Evolutionary conservation across 495 filamentous ascomycete species (phyloP), one percentile per base, ranked within the genome.

Genomic region (Tuber indicum): DNA sequence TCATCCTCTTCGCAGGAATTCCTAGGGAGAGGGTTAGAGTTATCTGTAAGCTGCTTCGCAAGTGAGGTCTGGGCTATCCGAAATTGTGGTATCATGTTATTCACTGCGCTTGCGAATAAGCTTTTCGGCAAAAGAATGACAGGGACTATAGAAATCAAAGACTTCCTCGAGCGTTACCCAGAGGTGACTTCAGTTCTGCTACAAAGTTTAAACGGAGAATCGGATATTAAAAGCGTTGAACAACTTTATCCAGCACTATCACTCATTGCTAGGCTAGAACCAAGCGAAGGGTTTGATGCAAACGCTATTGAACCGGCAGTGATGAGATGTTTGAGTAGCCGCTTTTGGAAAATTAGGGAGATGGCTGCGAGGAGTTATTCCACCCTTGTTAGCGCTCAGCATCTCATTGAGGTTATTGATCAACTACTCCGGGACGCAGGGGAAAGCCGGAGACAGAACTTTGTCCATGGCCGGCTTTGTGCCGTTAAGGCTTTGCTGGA

Each of bases 1-100:
- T 90, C 89, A 16, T 84, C 85, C 36, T 81, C 84, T 52, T 90
- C 91, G 0, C 92, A 94, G 76, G 84, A 83, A 1, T 90, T 92
- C 77, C 87, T 98, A 42, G 91, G 92, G 74, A 83, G 88, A n/a
- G 89, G 89, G 16, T 85, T 98, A 26, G 89, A 90, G 52, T 86
- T 97, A 52, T 94, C 93, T 12, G 91, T 92, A 19, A 86, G 87
- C 46, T 91, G 90, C 76, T 86, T 98, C 9, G 90, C 87, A 73
- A 91, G 89, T 16, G 85, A 89, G 84, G 69, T 88, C 81, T 99
- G 96, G 96, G 91, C 94, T 3, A 93, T 99, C 77, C 90, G 94
- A 1, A 99, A 99, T 81, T 97, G 93, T 75, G 93, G 94, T 41
- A 85, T 98, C 46, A 91, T 98, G 86, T 89, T 99, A 9, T 90